Base-by-base conservation (phyloP, 2,329 filamentous ascomycete genomes). In the Fusarium sp. region DNA sequence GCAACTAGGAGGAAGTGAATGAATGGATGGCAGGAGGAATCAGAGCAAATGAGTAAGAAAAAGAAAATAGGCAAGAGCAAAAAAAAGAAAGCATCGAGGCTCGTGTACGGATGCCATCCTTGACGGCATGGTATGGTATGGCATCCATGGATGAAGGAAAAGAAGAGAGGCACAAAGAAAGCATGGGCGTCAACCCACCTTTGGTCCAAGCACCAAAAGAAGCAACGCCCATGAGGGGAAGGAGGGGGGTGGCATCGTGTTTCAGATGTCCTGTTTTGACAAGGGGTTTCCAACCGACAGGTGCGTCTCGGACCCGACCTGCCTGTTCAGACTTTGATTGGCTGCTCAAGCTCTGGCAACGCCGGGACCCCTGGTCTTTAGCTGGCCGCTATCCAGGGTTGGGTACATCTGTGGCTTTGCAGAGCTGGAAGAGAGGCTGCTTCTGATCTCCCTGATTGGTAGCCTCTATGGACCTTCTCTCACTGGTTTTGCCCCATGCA, bases 191-290 rank as follows among this genome's bases (percentile, higher is more conserved):
- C 24, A 38, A 58, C 55, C 55, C 35, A 40, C 16, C 35, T 38
- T 40, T 40, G 35, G 22, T 56, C 44, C 17, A 67, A 53, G 35
- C 22, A 62, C 44, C 17, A 67, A 53, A 46, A 56, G 22, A 60
- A 53, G 27, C 58, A 73, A 58, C 57, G 17, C 44, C 16, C 59
- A 68, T 40, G 71, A 71, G 64, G 67, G 60, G 64, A 66, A 64
- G 53, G 46, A 62, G 58, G 36, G 62, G n/a, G 24, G 44, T 22
- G 60, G 16, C 22, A 62, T 68, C 67, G 35, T 40, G 70, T 73
- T 73, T 73, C 71, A 73, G 67, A 73, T 73, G 55, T 70, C 70
- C 55, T 60, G 35, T 71, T 62, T 62, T 14, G 57, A 71, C 71
- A 73, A 51, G 63, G 71, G 51, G 51, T 65, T 62, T 57, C 70